Conservation (phyloP, 2,329 filamentous ascomycete genomes). For the Nannizziopsis barbatae region DNA sequence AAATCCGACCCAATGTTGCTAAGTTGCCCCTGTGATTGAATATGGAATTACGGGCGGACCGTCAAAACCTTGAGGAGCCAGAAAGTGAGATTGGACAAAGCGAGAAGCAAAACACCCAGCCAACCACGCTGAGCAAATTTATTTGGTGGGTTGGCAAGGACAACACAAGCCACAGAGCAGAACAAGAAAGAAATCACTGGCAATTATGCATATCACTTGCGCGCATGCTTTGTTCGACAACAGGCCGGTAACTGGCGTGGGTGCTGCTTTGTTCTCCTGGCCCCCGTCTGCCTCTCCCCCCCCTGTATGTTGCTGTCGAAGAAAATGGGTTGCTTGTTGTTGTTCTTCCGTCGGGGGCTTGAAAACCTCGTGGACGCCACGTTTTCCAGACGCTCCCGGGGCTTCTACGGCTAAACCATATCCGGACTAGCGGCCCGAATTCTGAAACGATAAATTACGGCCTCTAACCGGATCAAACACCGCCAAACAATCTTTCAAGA, state of each 20-base stretch:
- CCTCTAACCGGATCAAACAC: too few species aligned
- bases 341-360: neutral
- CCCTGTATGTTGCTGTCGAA: neutral
- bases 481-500: too few species aligned
- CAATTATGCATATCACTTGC: neutral
- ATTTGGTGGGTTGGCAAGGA: neutral
- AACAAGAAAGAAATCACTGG: neutral
- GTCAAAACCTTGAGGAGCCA: too few species aligned
- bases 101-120: too few species aligned
- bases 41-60: too few species aligned
- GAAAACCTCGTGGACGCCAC: slow-evolving; percentile 15
- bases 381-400: slow-evolving; percentile 9
- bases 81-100: too few species aligned
- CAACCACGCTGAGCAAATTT: too few species aligned
- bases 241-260: too few species aligned
- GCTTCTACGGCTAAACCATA: neutral
- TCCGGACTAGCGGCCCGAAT: neutral
- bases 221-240: too few species aligned
- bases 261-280: neutral
- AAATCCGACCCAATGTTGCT: too few species aligned
- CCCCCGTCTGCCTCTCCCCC: neutral
- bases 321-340: neutral
- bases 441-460: too few species aligned
- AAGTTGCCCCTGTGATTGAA: too few species aligned
- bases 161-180: neutral